Evolutionary conservation across 306 rosid genomes (phyloP), one percentile per base, ranked within the genome.

Genomic region (Pterocarpus macrocarpus): DNA sequence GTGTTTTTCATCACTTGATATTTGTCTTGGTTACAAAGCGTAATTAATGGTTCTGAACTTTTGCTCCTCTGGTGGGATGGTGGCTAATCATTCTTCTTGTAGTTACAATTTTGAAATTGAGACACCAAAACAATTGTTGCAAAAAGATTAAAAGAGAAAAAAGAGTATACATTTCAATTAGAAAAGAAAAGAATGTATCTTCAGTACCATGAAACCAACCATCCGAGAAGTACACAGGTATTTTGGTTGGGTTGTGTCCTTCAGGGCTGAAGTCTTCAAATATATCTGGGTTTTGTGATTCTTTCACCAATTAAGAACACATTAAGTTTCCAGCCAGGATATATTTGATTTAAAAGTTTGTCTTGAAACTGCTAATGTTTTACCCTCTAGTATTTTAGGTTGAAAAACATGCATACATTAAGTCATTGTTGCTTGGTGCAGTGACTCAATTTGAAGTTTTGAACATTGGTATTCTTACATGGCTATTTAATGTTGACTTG

Each of bases 231-330:
- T 36, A 35, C 43, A n/a, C 61, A 58, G 44, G 57, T 75, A 13
- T 16, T 68, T 45, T 68, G 76, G 41, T 68, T 49, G 55, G 7
- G 39, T 64, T 72, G 35, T 56, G 43, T 34, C 63, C 49, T 78
- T 72, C 44, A 56, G 41, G 74, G 28, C 9, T 52, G 44, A 71
- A 63, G 64, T 41, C 65, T 83, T 44, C 14, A 56, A 72, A 28
- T 50, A 58, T 61, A 65, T 47, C 58, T 53, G 53, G 64, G 11
- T 33, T 73, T 64, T 72, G 13, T 83, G 74, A 30, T 83, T 41
- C 34, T 57, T 76, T 85, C 35, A 64, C 81, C 71, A 16, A 71
- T 82, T 28, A 70, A 76, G 10, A 70, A 39, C 79, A 64, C 45
- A 62, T 39, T 73, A 78, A 64, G 39, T 52, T 13, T 64, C 35